Evolutionary conservation across 768 basidiomycete genomes (phyloP).

Genomic region (Trametes punicea): DNA sequence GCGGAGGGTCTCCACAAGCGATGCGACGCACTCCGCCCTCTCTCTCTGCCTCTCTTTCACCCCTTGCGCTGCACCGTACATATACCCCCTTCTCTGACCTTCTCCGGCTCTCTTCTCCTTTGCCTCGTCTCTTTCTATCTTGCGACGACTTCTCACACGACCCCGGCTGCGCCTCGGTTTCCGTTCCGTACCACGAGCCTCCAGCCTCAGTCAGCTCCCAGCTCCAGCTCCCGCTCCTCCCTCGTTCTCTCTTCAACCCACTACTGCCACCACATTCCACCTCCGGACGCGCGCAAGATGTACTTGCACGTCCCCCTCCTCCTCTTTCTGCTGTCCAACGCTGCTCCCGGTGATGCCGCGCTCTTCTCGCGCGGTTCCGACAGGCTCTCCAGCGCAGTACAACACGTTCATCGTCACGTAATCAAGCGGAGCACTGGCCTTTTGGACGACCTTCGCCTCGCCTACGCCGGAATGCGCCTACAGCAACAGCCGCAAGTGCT

Average conservation of each 20-base stretch:
- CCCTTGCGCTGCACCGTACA: slow-evolving; percentile 21
- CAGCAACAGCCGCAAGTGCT: slow-evolving; percentile 11
- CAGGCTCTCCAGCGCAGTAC: slow-evolving; percentile 41
- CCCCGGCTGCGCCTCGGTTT: slow-evolving; percentile 16
- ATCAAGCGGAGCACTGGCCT: slow-evolving; percentile 56
- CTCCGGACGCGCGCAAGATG: slow-evolving; percentile 24
- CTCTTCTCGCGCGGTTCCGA: slow-evolving; percentile 27
- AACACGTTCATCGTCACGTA: slow-evolving; percentile 52
- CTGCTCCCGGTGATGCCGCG: slow-evolving; percentile 28
- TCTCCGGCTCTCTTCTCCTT: slow-evolving; percentile 6
- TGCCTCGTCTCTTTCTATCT: background rate
- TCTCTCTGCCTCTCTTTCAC: background rate
- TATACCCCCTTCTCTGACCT: slow-evolving; percentile 15
- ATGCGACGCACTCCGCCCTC: background rate
- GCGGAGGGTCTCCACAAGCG: slow-evolving; percentile 12
- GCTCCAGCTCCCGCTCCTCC: no score
- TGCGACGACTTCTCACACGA: background rate
- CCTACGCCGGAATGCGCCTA: slow-evolving; percentile 53
- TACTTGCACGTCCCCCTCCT: slow-evolving; percentile 27
- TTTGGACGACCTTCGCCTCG: slow-evolving; percentile 66
- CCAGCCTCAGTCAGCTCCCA: background rate
- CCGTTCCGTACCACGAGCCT: background rate
- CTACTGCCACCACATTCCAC: background rate
- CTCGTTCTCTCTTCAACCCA: background rate
- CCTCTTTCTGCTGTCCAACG: slow-evolving; percentile 31